phyloP scores from a whole-genome alignment of 768 basidiomycete species.

The Boletus reticuloceps region DNA sequence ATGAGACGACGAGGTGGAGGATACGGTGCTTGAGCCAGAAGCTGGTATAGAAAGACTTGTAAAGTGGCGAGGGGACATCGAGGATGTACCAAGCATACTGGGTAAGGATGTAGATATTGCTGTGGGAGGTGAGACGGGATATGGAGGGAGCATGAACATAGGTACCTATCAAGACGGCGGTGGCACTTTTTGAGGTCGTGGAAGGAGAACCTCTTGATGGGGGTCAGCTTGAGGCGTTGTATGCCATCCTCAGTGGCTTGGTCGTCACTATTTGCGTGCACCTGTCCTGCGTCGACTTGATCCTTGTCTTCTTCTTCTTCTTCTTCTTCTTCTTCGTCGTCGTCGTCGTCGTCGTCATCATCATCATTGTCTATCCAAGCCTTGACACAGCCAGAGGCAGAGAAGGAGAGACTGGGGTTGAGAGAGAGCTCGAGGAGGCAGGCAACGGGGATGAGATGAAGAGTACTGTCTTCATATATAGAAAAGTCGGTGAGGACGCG shows the following conservation, averaged over 20 bases:
- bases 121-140: conserved; percentile 27
- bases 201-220: conserved; percentile 46
- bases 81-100: conserved; percentile 70
- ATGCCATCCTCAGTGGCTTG: conserved; percentile 6
- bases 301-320: conserved; percentile 17
- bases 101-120: conserved; percentile 65
- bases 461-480: conserved; percentile 43
- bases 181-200: conserved; percentile 36
- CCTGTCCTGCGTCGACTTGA: conserved; percentile 19
- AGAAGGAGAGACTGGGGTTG: conserved; percentile 28
- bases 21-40: conserved; percentile 53
- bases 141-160: neutral
- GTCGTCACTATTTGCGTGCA: neutral
- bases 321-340: conserved; percentile 8
- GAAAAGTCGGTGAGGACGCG: conserved; percentile 53
- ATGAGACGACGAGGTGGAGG: conserved; percentile 45
- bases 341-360: conserved; percentile 24
- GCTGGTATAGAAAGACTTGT: conserved; percentile 41
- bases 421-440: conserved; percentile 35
- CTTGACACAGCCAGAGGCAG: conserved; percentile 39
- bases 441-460: conserved; percentile 39
- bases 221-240: conserved; percentile 39
- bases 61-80: conserved; percentile 43
- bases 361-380: conserved; percentile 35
- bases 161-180: conserved; percentile 44